Evolutionary conservation across 495 filamentous ascomycete genomes (phyloP).

Genomic region (Annulohypoxylon nitens): DNA sequence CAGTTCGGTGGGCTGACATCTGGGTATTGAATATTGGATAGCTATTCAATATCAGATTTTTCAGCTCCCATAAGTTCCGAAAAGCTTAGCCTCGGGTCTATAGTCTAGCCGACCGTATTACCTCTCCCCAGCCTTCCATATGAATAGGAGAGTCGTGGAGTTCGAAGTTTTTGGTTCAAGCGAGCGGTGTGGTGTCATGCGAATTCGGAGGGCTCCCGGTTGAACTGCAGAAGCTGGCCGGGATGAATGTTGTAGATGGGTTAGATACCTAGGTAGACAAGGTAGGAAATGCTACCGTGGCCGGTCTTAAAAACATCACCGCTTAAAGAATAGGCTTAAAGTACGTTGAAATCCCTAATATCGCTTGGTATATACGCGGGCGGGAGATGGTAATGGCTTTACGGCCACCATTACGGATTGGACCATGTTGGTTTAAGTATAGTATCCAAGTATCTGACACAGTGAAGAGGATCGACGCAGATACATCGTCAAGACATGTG

Average conservation of each 20-base stretch:
- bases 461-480: slow-evolving; percentile 29
- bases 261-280: slow-evolving; percentile 9
- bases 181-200: slow-evolving; percentile 42
- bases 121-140: background rate
- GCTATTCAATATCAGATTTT: slow-evolving; percentile 1
- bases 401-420: slow-evolving; percentile 15
- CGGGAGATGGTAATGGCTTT: slow-evolving; percentile 20
- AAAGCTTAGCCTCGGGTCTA: slow-evolving; percentile 1
- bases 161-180: slow-evolving; percentile 14
- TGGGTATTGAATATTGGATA: background rate
- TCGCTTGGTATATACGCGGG: slow-evolving; percentile 12
- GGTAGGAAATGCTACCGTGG: slow-evolving; percentile 20
- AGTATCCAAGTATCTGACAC: slow-evolving; percentile 20
- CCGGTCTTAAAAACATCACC: slow-evolving; percentile 22
- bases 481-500: slow-evolving; percentile 42
- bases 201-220: slow-evolving; percentile 34
- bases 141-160: slow-evolving; percentile 5
- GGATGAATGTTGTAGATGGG: slow-evolving; percentile 20
- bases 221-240: slow-evolving; percentile 29
- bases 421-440: slow-evolving; percentile 15
- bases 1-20: slow-evolving; percentile 9
- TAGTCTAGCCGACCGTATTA: slow-evolving; percentile 8
- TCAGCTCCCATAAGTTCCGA: slow-evolving; percentile 5
- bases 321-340: slow-evolving; percentile 5
- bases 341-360: slow-evolving; percentile 8